Base-by-base conservation (phyloP, 345 rosid species). In the Dipteronia dyeriana region DNA sequence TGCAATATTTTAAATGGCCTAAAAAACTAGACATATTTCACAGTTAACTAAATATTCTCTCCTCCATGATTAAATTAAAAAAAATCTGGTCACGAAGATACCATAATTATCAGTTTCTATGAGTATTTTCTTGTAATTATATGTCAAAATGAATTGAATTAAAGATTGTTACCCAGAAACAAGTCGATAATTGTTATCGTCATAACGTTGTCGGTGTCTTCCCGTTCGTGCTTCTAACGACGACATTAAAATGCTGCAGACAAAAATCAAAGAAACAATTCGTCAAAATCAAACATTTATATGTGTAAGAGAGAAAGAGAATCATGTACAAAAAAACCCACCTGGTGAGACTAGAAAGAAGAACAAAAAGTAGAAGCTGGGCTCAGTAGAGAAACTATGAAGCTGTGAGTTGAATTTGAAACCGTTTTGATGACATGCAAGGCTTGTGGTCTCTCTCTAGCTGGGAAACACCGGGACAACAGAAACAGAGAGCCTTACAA, bases 171-270 rank as follows among this genome's bases (percentile, higher is more conserved):
- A 91, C 96, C 96, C 96, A 70, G 96, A 88, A 79, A 91, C 96
- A 61, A 91, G 96, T 38, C 96, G 89, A 43, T 88, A 74, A 56
- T 88, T 85, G 79, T 90, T 79, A 81, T 87, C 90, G 73, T 91
- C 92, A 69, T 91, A 91, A 69, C 94, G 96, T 76, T 91, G 96
- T n/a, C 92, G 84, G 74, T 87, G 82, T 71, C 94, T 80, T 62
- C 94, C 96, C 0, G 84, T 88, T 74, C 96, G 79, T 72, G 96
- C 92, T 43, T 80, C 67, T 73, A 86, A 25, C 71, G 67, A 76
- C 71, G 94, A 86, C 85, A 84, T 84, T 78, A 47, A 47, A 72
- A 26, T 39, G 49, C 64, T 76, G 68, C 72, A 13, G 31, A 68
- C 10, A 57, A 34, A 2, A 0, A 6, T 34, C 1, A 45, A 34